These are phyloP conservation scores for Clonostachys sp. DNA, from an alignment of 2,329 filamentous ascomycete species.

Conservation along the genomic window DNA sequence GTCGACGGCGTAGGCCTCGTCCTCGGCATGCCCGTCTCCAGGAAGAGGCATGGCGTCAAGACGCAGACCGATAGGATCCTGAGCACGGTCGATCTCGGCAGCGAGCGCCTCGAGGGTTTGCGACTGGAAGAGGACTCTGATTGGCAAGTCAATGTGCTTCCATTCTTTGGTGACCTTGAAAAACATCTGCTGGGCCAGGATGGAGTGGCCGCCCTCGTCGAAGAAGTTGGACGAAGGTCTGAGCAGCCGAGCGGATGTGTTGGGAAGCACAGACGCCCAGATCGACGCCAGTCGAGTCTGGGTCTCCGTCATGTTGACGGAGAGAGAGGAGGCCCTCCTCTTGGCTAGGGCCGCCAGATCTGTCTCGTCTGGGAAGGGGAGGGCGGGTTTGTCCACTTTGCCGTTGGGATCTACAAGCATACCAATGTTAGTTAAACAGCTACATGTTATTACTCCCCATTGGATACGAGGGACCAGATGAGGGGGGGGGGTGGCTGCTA, in stretches of 20 bases:
- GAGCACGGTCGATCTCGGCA: no score
- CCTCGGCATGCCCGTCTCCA: no score
- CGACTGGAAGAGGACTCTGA: conserved; percentile 21
- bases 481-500: no score
- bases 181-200: conserved; percentile 69
- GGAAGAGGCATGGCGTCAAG: no score
- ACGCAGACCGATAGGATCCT: no score
- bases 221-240: conserved; percentile 19
- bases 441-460: no score
- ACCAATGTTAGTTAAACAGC: no score
- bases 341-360: conserved; percentile 44
- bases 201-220: conserved; percentile 29
- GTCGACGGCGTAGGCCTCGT: no score
- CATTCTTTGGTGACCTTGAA: conserved; percentile 41
- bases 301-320: conserved; percentile 13
- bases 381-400: conserved; percentile 72
- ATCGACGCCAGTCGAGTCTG: conserved; percentile 43
- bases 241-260: conserved; percentile 64
- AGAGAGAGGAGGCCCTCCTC: conserved; percentile 43
- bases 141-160: conserved; percentile 18
- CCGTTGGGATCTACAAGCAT: conserved; percentile 57
- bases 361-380: conserved; percentile 75
- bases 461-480: no score
- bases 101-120: conserved; percentile 18
- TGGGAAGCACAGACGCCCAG: conserved; percentile 66